Evolutionary conservation across 2,329 filamentous ascomycete species (phyloP).

Genomic region (Alternaria incomplexa): DNA sequence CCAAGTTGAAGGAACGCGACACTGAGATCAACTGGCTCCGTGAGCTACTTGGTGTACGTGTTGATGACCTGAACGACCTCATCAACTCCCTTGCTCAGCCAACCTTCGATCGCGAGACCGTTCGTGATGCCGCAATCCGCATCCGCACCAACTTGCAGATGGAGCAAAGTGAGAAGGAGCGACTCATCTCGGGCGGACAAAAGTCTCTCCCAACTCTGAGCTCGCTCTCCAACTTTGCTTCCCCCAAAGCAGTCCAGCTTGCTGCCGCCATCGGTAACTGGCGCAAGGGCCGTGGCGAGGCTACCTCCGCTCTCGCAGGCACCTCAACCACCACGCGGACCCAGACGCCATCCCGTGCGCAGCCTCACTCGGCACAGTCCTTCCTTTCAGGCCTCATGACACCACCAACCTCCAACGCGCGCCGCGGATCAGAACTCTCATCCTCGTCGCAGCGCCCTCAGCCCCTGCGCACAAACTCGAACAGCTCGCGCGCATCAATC

Average conservation of each 20-base stretch:
- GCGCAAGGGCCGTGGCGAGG: constrained; percentile 69
- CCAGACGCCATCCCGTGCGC: constrained; percentile 46
- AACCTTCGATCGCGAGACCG: constrained; percentile 75
- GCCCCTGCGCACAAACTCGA: constrained; percentile 34
- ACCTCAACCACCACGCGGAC: constrained; percentile 39
- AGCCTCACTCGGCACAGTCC: constrained; percentile 59
- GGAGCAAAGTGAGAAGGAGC: constrained; percentile 94
- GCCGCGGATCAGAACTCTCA: constrained; percentile 62
- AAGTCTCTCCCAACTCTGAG: constrained; percentile 75
- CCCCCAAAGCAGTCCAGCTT: constrained; percentile 84
- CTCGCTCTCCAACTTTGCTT: constrained; percentile 76
- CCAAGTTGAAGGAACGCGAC: constrained; percentile 87
- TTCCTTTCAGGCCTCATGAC: constrained; percentile 84
- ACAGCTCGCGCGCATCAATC: constrained; percentile 35
- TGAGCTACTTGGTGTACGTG: constrained; percentile 87
- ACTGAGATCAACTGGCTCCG: constrained; percentile 95
- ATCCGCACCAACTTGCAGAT: constrained; percentile 95
- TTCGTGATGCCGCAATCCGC: constrained; percentile 90
- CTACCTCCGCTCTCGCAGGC: constrained; percentile 54
- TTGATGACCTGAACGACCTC: constrained; percentile 91
- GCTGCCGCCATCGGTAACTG: constrained; percentile 98
- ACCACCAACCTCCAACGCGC: constrained; percentile 78
- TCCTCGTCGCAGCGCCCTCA: constrained; percentile 37
- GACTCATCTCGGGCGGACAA: constrained; percentile 70
- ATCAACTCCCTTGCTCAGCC: constrained; percentile 79